Evolutionary conservation across 1,139 yeast genomes (phyloP).

Genomic region (Geotrichum histeridarum): DNA sequence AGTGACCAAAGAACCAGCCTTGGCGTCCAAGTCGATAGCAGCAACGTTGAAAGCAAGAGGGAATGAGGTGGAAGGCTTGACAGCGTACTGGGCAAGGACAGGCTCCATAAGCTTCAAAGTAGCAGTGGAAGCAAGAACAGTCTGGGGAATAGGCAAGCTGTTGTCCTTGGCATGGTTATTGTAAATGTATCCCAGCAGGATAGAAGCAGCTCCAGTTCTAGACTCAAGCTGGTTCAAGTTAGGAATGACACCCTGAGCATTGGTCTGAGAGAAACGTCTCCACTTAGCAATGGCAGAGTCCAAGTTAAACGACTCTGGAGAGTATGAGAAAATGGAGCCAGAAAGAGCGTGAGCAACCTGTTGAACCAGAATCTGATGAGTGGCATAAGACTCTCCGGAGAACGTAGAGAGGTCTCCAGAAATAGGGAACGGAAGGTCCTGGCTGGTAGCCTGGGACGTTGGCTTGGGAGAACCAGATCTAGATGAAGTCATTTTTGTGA

Average conservation of each 20-base stretch:
- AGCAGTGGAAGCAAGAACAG: conserved; percentile 61
- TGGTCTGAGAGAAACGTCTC: conserved; percentile 46
- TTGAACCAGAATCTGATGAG: conserved; percentile 61
- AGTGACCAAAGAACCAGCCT: conserved; percentile 50
- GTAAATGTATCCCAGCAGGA: conserved; percentile 67
- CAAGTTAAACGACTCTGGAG: conserved; percentile 56
- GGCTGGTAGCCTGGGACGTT: conserved; percentile 7
- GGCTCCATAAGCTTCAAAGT: conserved; percentile 67
- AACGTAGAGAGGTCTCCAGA: conserved; percentile 27
- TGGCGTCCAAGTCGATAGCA: conserved; percentile 62
- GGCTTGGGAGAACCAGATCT: conserved; percentile 14
- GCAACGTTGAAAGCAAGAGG: conserved; percentile 63
- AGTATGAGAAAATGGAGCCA: conserved; percentile 63
- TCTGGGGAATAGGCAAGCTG: conserved; percentile 28
- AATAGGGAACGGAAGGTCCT: conserved; percentile 23
- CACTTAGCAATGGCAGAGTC: conserved; percentile 60
- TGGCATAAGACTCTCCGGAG: conserved; percentile 31
- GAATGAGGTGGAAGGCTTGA: conserved; percentile 30
- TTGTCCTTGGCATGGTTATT: conserved; percentile 25
- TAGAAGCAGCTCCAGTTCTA: conserved; percentile 79
- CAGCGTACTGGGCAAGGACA: conserved; percentile 41
- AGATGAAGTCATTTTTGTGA: conserved; percentile 9
- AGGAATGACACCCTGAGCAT: conserved; percentile 55
- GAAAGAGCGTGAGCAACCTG: conserved; percentile 62
- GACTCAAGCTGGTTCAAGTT: conserved; percentile 60